Base-by-base conservation (phyloP, 148 eudicot genomes). In the Vaccinium corymbosum region DNA sequence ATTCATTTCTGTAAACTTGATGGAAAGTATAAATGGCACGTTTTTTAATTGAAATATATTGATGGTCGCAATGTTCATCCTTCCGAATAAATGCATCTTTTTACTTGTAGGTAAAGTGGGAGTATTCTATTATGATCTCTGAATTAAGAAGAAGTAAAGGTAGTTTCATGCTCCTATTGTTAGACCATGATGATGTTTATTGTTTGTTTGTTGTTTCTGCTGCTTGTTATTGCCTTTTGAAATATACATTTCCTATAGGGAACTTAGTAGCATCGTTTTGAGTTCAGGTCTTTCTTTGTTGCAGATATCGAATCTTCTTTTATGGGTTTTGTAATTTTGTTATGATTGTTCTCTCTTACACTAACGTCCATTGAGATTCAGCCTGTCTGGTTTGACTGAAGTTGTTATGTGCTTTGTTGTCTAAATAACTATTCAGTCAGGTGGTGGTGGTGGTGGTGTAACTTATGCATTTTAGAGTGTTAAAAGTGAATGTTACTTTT, bases 21-120 rank as follows among this genome's bases (percentile, higher is more conserved):
- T 84, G 86, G 56, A 80, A 73, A 75, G 35, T 87, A 56, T 83
- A 85, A 77, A 71, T 86, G 80, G 71, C 86, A 78, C 51, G 87
- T 20, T 88, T 81, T 76, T 87, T 62, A 87, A 84, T 88, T 86
- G 85, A 79, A 81, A 87, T 73, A 80, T 90, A 82, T 89, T 92
- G 82, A 90, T 89, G 88, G 90, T 90, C 88, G 85, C 90, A 86
- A 55, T 91, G 89, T 91, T 93, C 95, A 88, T 90, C 90, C 84
- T 92, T 87, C 97, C 91, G 88, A 91, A 92, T 92, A 90, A 96
- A 94, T 86, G 86, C 88, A 85, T 92, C 93, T 94, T 94, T 94
- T 94, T 89, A 87, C 92, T 96, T 95, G 99, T 96, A 94, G 98
- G 98, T 93, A 90, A 92, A 89, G 85, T 94, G 93, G 97, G 91